phyloP scores from a whole-genome alignment of 345 rosid genomes.

The Aquilaria sinensis region DNA sequence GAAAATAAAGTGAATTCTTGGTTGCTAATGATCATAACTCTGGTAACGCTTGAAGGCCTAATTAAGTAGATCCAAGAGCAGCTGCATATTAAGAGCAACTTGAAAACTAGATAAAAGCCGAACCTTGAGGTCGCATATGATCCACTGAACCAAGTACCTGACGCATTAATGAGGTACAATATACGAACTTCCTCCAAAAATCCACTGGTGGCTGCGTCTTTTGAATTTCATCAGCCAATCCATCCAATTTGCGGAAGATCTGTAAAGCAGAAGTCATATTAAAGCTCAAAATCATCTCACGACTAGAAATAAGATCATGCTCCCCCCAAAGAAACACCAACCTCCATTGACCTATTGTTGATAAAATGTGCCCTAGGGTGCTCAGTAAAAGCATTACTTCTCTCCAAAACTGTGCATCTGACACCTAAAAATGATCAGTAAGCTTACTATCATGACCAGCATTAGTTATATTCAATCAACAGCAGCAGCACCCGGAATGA shows the following conservation, averaged over 20 bases:
- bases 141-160: constrained; percentile 82
- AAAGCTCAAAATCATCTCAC: constrained; percentile 6
- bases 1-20: background rate
- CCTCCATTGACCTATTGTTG: constrained; percentile 98
- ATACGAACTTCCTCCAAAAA: constrained; percentile 87
- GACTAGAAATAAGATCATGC: background rate
- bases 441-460: background rate
- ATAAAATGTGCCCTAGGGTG: constrained; percentile 98
- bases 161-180: constrained; percentile 88
- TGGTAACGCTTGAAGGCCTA: background rate
- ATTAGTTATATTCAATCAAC: no score
- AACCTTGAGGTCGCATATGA: constrained; percentile 97
- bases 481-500: no score
- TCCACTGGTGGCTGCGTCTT: constrained; percentile 80
- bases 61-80: background rate
- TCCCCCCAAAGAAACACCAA: constrained; percentile 17
- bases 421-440: constrained; percentile 44
- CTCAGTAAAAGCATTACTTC: constrained; percentile 50
- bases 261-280: constrained; percentile 17
- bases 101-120: constrained; percentile 5
- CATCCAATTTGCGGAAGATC: constrained; percentile 78
- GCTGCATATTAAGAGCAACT: constrained; percentile 1
- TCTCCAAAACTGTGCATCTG: constrained; percentile 72
- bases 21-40: background rate
- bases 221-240: constrained; percentile 82